A percentile compares a stretch with the other conserved stretches of the same genome.
phyloP scores from a whole-genome alignment of 1,284 basidiomycete species.

The Marasmius sp. region DNA sequence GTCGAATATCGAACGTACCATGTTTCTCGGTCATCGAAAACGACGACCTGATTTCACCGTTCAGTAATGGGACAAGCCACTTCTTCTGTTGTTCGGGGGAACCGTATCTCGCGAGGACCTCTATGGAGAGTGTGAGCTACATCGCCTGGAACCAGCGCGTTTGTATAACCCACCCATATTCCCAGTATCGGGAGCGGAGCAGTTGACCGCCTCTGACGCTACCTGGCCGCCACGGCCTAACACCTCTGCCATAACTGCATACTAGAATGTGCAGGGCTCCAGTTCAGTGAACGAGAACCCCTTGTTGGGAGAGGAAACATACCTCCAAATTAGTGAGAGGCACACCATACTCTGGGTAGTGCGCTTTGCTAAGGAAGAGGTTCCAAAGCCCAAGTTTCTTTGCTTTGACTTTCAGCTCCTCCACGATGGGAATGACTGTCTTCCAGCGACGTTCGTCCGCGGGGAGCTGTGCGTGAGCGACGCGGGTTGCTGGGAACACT shows the following conservation, averaged over 20 bases:
- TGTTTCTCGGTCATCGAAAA: conserved; percentile 95
- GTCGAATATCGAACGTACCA: conserved; percentile 45
- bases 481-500: conserved; percentile 74
- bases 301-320: background rate
- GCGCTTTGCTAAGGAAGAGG: conserved; percentile 91
- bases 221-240: conserved; percentile 83
- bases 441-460: conserved; percentile 81
- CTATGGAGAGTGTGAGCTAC: conserved; percentile 37
- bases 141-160: background rate
- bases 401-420: conserved; percentile 87
- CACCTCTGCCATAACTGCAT: conserved; percentile 95
- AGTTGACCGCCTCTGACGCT: conserved; percentile 88
- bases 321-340: conserved; percentile 92
- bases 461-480: conserved; percentile 86
- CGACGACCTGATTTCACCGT: conserved; percentile 91
- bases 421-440: conserved; percentile 78
- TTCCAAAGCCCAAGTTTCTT: conserved; percentile 93
- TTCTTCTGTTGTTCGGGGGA: conserved; percentile 87
- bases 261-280: conserved; percentile 45
- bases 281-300: conserved; percentile 6
- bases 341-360: conserved; percentile 89
- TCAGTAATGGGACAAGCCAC: conserved; percentile 87
- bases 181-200: conserved; percentile 93
- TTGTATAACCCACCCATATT: conserved; percentile 76
- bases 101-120: conserved; percentile 95